phyloP scores from a whole-genome alignment of 73 alveolate genomes.

The Paramecium bursaria region DNA sequence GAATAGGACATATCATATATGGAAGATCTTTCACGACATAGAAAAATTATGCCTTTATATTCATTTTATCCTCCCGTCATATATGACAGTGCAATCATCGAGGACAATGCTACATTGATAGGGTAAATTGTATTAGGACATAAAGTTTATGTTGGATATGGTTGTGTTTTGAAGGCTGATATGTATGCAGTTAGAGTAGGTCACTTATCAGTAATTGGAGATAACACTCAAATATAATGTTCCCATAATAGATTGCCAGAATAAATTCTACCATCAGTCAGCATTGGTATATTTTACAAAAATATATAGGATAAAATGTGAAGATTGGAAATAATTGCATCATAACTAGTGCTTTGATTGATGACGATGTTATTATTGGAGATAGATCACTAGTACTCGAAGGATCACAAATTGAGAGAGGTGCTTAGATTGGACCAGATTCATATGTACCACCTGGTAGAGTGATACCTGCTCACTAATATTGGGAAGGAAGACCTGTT shows the following conservation, averaged over 20 bases:
- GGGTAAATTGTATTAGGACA: constrained; percentile 80
- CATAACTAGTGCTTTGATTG: constrained; percentile 76
- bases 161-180: constrained; percentile 79
- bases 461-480: constrained; percentile 86
- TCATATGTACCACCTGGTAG: constrained; percentile 90
- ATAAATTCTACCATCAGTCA: constrained; percentile 76
- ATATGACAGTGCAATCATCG: constrained; percentile 72
- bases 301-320: constrained; percentile 69
- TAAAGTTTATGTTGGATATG: constrained; percentile 80
- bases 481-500: constrained; percentile 96
- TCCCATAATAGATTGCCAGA: constrained; percentile 81
- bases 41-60: constrained; percentile 76
- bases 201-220: constrained; percentile 78
- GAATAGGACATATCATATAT: constrained; percentile 74
- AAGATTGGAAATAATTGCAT: constrained; percentile 76
- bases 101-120: constrained; percentile 80
- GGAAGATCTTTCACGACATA: constrained; percentile 76
- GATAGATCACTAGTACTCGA: constrained; percentile 76
- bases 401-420: constrained; percentile 85
- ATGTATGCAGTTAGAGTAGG: constrained; percentile 77
- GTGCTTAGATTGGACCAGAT: constrained; percentile 76
- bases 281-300: constrained; percentile 69
- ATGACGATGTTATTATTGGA: constrained; percentile 82
- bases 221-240: constrained; percentile 74
- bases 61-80: constrained; percentile 68